Base-by-base conservation (phyloP, 257 asterid species). In the Plectranthus barbatus region DNA sequence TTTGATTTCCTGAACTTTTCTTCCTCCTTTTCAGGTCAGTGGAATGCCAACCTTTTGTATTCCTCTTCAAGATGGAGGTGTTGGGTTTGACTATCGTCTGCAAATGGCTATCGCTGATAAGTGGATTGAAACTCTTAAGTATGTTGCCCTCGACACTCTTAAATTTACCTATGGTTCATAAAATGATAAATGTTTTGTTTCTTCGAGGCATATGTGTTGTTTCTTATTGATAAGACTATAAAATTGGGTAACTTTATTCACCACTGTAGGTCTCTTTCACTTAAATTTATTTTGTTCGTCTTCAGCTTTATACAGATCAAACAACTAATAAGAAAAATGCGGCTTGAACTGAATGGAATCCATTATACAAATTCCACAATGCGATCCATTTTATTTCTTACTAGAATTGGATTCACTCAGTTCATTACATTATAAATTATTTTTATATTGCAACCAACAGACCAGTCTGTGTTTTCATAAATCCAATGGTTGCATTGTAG, bases 71-170 rank as follows among this genome's bases (percentile, higher is more conserved):
- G 99, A 90, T 80, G 99, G 99, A 4, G 99, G 99, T 57, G 76
- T 90, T 72, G 97, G 99, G 54, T 93, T 93, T 76, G 97, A 93
- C 76, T 93, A 86, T 76, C 96, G 99, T 61, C 85, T 93, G 60
- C 99, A 93, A 60, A 93, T 93, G 99, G 99, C 99, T 62, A 72
- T 93, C 78, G 96, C 99, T 39, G 99, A 93, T 79, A 90, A 93
- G 76, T 93, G 99, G 99, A 87, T 93, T 65, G 95, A 90, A 72
- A 78, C 79, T 60, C 96, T 93, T 78, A 81, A 84, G 97, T 85
- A 87, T 72, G 92, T 69, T 72, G 9, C 40, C 71, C 67, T 72
- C 58, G 39, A 71, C 61, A 52, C 76, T 71, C 48, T 55, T 63
- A 50, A 40, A 63, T 58, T 20, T 57, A 20, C 39, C 23, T 81